phyloP scores from a whole-genome alignment of 805 yeast species.

The Candida manassasensis region DNA sequence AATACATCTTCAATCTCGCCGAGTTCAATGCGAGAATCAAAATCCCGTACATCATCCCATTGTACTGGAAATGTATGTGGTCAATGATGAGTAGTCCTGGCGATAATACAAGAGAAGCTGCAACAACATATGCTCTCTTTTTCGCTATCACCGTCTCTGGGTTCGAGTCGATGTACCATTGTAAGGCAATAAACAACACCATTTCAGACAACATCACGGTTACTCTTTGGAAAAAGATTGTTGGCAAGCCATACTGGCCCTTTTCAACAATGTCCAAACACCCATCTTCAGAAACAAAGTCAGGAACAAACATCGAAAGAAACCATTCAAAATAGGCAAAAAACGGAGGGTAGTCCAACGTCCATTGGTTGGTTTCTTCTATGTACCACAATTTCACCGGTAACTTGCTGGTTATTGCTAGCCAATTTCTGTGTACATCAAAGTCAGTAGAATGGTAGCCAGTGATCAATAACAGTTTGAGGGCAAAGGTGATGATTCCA shows the following conservation, averaged over 20 bases:
- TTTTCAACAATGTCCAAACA: slow-evolving; percentile 62
- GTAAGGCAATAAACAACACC: slow-evolving; percentile 64
- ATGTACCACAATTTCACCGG: slow-evolving; percentile 81
- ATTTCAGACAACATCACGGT: slow-evolving; percentile 79
- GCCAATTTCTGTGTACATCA: slow-evolving; percentile 97
- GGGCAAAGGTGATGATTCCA: slow-evolving; percentile 32
- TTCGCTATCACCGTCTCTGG: slow-evolving; percentile 30
- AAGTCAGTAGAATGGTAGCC: slow-evolving; percentile 94
- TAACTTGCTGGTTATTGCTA: slow-evolving; percentile 76
- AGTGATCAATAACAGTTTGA: slow-evolving; percentile 34
- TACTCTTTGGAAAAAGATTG: slow-evolving; percentile 72
- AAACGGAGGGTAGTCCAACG: slow-evolving; percentile 95
- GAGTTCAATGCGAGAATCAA: slow-evolving; percentile 68
- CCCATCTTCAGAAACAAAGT: slow-evolving; percentile 61
- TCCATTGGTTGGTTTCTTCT: slow-evolving; percentile 82
- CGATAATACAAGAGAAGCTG: slow-evolving; percentile 75
- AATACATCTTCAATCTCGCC: slow-evolving; percentile 54
- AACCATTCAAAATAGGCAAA: slow-evolving; percentile 94
- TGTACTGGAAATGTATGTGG: slow-evolving; percentile 95
- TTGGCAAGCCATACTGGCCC: slow-evolving; percentile 73
- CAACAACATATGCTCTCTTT: slow-evolving; percentile 63
- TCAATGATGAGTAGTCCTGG: slow-evolving; percentile 91
- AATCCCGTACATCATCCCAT: slow-evolving; percentile 88
- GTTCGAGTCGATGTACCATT: slow-evolving; percentile 55
- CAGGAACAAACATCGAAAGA: slow-evolving; percentile 68